These are phyloP conservation scores for Diaporthe citrichinensis DNA, from an alignment of 2,329 filamentous ascomycete genomes.

Conservation along the genomic window DNA sequence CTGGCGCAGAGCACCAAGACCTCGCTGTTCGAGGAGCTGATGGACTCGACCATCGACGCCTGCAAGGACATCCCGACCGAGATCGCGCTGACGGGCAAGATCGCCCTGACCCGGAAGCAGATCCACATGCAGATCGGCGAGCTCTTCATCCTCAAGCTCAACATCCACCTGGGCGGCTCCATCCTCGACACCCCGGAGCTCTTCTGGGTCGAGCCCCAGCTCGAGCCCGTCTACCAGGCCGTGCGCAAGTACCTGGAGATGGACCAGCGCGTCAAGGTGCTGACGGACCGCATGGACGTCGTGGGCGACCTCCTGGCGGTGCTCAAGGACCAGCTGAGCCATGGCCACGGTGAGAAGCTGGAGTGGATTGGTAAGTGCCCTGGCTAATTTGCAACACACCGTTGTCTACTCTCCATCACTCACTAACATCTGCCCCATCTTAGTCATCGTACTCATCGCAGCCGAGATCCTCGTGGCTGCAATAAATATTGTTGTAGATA, in stretches of 20 bases:
- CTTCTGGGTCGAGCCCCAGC: constrained; percentile 97
- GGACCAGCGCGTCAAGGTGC: constrained; percentile 90
- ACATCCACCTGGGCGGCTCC: constrained; percentile 96
- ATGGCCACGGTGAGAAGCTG: constrained; percentile 90
- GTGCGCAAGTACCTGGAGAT: constrained; percentile 97
- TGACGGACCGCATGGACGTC: constrained; percentile 92
- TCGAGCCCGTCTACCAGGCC: constrained; percentile 96
- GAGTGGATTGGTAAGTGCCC: constrained; percentile 85
- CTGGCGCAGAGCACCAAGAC: constrained; percentile 98
- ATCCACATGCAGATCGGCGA: constrained; percentile 99
- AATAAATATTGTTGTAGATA: constrained; percentile 94
- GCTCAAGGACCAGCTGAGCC: constrained; percentile 93
- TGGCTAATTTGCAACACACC: neutral
- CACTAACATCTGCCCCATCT: neutral
- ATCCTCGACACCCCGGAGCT: constrained; percentile 97
- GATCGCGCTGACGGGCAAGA: constrained; percentile 92
- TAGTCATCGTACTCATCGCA: constrained; percentile 94
- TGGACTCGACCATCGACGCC: constrained; percentile 92
- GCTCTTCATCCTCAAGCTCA: constrained; percentile 96
- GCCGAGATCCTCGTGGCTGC: constrained; percentile 94
- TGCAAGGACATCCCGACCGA: constrained; percentile 95
- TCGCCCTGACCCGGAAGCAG: constrained; percentile 86
- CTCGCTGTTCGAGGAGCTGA: constrained; percentile 94
- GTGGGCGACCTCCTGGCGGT: constrained; percentile 95
- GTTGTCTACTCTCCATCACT: neutral